A percentile compares a stretch with the other conserved stretches of the same genome.
phyloP scores from a whole-genome alignment of 768 basidiomycete genomes.

The Tylopilus sp. region DNA sequence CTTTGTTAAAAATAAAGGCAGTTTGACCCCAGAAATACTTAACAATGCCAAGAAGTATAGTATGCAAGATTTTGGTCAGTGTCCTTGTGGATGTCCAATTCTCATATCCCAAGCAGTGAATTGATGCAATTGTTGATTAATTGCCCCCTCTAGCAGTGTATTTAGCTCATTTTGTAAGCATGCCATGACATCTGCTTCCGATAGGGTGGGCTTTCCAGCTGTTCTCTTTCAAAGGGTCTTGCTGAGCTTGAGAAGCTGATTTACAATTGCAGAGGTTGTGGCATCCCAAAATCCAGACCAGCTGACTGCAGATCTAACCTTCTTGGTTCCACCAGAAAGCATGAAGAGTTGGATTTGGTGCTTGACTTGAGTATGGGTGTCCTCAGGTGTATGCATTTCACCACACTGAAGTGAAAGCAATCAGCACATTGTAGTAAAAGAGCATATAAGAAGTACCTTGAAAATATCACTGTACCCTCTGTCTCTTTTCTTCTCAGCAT shows the following conservation, averaged over 20 bases:
- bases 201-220: not conserved
- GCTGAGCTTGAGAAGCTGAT: constrained; percentile 31
- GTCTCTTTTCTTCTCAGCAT: constrained; percentile 17
- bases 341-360: constrained; percentile 3
- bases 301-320: constrained; percentile 20
- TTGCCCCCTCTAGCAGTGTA: not conserved
- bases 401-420: constrained; percentile 2
- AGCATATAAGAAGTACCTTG: not conserved
- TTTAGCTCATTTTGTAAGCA: constrained; percentile 6
- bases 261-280: constrained; percentile 27
- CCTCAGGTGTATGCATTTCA: constrained; percentile 3
- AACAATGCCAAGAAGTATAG: constrained; percentile 31
- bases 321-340: constrained; percentile 8
- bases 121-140: constrained; percentile 11
- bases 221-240: constrained; percentile 2
- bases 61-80: constrained; percentile 35
- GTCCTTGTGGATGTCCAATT: constrained; percentile 31
- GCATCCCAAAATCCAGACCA: constrained; percentile 36
- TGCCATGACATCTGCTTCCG: not conserved
- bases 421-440: not conserved
- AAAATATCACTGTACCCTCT: constrained; percentile 26
- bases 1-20: constrained; percentile 20
- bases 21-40: constrained; percentile 35
- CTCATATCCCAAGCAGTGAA: constrained; percentile 12
- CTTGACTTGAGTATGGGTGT: constrained; percentile 1